phyloP scores from a whole-genome alignment of 768 basidiomycete genomes.

The Hortiboletus flavorubellus region DNA sequence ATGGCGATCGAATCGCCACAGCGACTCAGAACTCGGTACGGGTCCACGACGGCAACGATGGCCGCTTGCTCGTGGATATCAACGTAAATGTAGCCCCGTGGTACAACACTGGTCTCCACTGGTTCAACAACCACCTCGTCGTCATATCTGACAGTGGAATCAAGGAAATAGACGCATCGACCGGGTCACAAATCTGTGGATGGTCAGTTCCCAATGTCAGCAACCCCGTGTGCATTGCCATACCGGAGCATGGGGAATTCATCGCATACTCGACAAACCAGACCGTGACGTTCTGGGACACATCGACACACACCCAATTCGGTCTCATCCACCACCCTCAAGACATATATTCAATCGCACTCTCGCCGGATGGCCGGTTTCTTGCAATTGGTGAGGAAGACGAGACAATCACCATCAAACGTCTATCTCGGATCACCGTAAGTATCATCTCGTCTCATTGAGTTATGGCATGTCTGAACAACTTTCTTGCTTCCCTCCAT shows the following conservation, averaged over 20 bases:
- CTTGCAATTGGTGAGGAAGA: background rate
- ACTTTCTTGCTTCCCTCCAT: background rate
- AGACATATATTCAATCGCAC: background rate
- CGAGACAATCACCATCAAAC: background rate
- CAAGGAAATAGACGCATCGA: background rate
- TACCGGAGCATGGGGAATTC: background rate
- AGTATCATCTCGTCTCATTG: background rate
- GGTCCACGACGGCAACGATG: background rate
- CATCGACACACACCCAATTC: background rate
- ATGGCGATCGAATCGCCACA: background rate
- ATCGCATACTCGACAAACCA: background rate
- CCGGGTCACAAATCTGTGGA: background rate
- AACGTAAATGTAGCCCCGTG: background rate
- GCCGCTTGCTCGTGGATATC: background rate
- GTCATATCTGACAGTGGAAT: background rate
- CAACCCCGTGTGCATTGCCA: background rate
- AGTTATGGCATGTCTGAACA: background rate
- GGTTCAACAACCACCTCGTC: background rate
- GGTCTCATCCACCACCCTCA: background rate
- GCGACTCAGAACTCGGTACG: background rate
- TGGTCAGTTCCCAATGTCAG: background rate
- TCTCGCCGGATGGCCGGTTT: background rate
- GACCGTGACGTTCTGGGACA: background rate
- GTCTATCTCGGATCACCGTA: background rate
- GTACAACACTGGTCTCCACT: conserved; percentile 1